A percentile compares a stretch with the other conserved stretches of the same genome.
These are phyloP conservation scores for Pyricularia sp. DNA, from an alignment of 2,329 filamentous ascomycete species.

Conservation along the genomic window DNA sequence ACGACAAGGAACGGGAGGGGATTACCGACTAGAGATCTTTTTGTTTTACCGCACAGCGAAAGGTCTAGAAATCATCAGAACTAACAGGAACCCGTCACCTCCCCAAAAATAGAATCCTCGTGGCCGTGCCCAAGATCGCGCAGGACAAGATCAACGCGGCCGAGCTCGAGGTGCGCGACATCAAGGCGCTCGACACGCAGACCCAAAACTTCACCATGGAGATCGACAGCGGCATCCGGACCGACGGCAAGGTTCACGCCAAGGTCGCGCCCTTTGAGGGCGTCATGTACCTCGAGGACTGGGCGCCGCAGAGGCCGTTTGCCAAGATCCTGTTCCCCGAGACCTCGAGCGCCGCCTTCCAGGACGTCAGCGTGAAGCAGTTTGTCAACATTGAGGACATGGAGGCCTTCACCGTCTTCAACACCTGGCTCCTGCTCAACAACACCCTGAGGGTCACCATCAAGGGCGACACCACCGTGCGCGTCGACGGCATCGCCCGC, in stretches of 20 bases:
- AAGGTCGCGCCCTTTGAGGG: slow-evolving; percentile 40
- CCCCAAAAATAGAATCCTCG: slow-evolving; percentile 36
- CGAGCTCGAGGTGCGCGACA: slow-evolving; percentile 39
- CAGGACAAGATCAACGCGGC: slow-evolving; percentile 46
- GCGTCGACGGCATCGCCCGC: slow-evolving; percentile 37
- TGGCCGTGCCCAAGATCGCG: slow-evolving; percentile 45
- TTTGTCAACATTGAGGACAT: slow-evolving; percentile 34
- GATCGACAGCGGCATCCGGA: slow-evolving; percentile 46
- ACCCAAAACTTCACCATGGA: slow-evolving; percentile 36
- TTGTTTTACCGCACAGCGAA: background rate
- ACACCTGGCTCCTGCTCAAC: slow-evolving; percentile 41
- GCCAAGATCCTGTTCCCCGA: slow-evolving; percentile 40
- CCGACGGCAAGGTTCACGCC: slow-evolving; percentile 42
- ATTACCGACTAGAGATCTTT: background rate
- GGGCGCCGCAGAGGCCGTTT: slow-evolving; percentile 36
- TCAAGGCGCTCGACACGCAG: slow-evolving; percentile 37
- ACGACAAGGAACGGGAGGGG: background rate
- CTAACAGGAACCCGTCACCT: background rate
- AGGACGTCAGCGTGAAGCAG: slow-evolving; percentile 44
- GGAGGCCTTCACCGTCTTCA: slow-evolving; percentile 43
- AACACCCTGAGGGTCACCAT: slow-evolving; percentile 41
- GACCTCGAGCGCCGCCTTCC: slow-evolving; percentile 36
- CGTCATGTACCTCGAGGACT: slow-evolving; percentile 45
- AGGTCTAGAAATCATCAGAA: background rate
- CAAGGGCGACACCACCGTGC: slow-evolving; percentile 40